These are phyloP conservation scores for Biscogniauxia mediterranea DNA, from an alignment of 2,329 filamentous ascomycete species.

Conservation along the genomic window DNA sequence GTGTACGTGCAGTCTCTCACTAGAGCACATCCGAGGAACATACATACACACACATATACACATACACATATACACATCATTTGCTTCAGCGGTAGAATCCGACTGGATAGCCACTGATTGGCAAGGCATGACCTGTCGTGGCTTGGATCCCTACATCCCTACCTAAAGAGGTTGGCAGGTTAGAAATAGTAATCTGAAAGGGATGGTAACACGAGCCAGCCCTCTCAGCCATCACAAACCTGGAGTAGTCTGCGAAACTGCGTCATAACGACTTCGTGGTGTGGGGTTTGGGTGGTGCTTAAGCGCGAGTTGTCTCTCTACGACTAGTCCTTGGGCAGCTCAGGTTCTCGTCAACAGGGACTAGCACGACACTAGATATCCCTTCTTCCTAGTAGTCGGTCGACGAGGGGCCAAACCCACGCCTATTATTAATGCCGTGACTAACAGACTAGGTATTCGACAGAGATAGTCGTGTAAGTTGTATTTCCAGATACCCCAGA, in stretches of 20 bases:
- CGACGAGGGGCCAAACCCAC: neutral
- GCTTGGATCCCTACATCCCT: neutral
- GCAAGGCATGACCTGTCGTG: neutral
- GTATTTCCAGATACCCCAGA: neutral
- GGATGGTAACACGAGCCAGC: neutral
- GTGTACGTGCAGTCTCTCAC: neutral
- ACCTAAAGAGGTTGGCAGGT: neutral
- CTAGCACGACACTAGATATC: neutral
- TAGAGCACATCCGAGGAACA: no score
- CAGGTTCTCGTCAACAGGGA: no score
- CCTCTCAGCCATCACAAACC: neutral
- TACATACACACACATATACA: no score
- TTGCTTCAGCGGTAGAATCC: conserved; percentile 1
- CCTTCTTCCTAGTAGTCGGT: neutral
- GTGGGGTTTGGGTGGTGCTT: neutral
- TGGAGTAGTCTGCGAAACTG: neutral
- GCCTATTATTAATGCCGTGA: neutral
- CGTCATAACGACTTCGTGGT: neutral
- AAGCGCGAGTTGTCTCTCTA: neutral
- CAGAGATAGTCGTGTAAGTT: neutral
- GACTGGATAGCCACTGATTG: conserved; percentile 3
- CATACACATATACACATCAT: neutral
- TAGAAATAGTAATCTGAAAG: neutral
- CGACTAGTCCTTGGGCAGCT: no score
- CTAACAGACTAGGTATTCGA: neutral